Evolutionary conservation across 768 basidiomycete genomes (phyloP).

Genomic region (Tubosaeta sp.): DNA sequence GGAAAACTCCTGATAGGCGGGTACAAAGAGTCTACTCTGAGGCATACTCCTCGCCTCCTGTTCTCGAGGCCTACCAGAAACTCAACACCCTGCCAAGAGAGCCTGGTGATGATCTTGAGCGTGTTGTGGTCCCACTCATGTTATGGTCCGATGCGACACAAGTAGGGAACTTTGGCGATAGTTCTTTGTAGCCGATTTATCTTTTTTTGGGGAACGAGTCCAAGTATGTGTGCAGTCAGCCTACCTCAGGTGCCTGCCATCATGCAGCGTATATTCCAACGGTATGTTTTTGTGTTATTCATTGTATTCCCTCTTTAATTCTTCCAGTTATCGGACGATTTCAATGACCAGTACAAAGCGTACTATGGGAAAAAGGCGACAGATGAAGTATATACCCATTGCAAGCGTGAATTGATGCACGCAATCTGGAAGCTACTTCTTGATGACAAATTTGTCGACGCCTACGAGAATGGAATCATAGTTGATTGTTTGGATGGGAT

Average conservation of each 20-base stretch:
- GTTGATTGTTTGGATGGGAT: neutral
- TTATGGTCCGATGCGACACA: neutral
- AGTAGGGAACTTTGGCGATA: conserved; percentile 1
- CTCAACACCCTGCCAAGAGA: conserved; percentile 6
- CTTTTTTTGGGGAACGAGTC: conserved; percentile 14
- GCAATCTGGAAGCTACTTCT: neutral
- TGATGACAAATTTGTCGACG: neutral
- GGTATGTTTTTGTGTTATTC: neutral
- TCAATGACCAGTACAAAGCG: neutral
- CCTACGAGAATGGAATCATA: neutral
- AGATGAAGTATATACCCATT: conserved; percentile 13
- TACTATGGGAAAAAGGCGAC: neutral
- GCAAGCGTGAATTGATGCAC: conserved; percentile 16
- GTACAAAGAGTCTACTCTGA: neutral
- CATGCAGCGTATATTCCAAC: neutral
- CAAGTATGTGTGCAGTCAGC: neutral
- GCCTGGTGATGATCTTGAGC: conserved; percentile 7
- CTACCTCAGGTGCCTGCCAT: neutral
- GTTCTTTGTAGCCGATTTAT: conserved; percentile 15
- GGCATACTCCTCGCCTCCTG: neutral
- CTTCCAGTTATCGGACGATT: neutral
- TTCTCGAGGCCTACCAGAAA: neutral
- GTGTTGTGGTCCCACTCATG: conserved; percentile 7
- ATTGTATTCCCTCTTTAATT: neutral
- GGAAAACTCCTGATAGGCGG: conserved; percentile 2